phyloP scores from a whole-genome alignment of 2,329 filamentous ascomycete genomes.

The Dactylonectria macrodidyma region DNA sequence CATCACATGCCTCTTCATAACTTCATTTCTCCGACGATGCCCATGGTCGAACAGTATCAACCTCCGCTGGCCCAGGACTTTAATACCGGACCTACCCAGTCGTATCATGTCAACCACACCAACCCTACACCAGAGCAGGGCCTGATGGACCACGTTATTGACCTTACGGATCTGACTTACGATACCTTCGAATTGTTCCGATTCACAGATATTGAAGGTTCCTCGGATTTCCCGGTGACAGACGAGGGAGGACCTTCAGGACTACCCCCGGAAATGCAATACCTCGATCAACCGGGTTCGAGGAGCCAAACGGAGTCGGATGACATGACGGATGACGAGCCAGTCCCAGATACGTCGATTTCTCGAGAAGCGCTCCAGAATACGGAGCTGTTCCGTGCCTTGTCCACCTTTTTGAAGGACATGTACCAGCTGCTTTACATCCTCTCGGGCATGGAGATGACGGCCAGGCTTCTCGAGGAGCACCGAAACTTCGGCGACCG shows the following conservation, averaged over 20 bases:
- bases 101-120: no score
- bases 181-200: background rate
- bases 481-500: rapidly evolving
- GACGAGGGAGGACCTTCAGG: background rate
- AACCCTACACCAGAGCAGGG: background rate
- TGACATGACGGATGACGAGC: background rate
- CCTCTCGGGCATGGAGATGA: conserved; percentile 11
- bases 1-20: background rate
- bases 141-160: background rate
- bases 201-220: rapidly evolving
- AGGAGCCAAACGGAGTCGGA: rapidly evolving
- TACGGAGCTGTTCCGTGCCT: background rate
- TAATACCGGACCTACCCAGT: background rate
- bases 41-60: background rate
- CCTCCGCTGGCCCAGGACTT: background rate
- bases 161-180: background rate
- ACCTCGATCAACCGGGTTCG: rapidly evolving
- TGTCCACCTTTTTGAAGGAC: background rate
- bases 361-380: rapidly evolving
- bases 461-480: conserved; percentile 19
- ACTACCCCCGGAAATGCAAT: background rate
- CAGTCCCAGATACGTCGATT: background rate
- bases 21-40: background rate
- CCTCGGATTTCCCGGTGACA: background rate
- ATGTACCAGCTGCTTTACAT: background rate